phyloP scores from a whole-genome alignment of 805 yeast species.

The Metschnikowia corniflorae region DNA sequence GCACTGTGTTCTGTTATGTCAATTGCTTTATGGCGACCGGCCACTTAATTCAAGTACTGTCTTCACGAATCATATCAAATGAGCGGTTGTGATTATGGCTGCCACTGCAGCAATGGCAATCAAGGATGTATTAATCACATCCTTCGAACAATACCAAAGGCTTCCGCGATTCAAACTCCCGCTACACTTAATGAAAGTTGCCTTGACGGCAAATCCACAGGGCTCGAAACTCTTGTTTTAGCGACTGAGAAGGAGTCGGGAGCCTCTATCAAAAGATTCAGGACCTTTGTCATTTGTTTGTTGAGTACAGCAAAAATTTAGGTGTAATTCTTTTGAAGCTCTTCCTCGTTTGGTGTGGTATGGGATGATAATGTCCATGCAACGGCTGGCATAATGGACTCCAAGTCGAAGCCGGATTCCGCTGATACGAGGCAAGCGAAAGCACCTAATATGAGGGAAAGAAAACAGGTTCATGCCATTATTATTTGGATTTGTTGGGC shows the following conservation, averaged over 20 bases:
- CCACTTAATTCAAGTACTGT: no score
- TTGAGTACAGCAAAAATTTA: background rate
- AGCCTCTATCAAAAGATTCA: slow-evolving; percentile 1
- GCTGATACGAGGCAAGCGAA: background rate
- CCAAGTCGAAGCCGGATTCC: background rate
- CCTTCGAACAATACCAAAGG: slow-evolving; percentile 1
- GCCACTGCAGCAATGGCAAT: background rate
- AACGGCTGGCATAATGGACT: background rate
- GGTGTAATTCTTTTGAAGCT: background rate
- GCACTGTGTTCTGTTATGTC: no score
- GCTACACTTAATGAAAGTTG: background rate
- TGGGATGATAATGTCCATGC: background rate
- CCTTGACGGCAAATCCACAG: background rate
- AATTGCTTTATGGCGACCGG: no score
- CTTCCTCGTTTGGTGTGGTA: background rate
- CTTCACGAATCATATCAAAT: no score
- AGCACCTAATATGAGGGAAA: background rate
- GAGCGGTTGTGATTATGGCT: background rate
- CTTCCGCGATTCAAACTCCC: background rate
- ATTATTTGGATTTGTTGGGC: no score
- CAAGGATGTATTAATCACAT: background rate
- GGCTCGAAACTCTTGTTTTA: slow-evolving; percentile 1
- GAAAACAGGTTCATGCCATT: background rate
- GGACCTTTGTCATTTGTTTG: background rate
- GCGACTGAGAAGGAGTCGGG: slow-evolving; percentile 1